These are phyloP conservation scores for Balansia obtecta DNA, from an alignment of 2,329 filamentous ascomycete species.

Conservation along the genomic window DNA sequence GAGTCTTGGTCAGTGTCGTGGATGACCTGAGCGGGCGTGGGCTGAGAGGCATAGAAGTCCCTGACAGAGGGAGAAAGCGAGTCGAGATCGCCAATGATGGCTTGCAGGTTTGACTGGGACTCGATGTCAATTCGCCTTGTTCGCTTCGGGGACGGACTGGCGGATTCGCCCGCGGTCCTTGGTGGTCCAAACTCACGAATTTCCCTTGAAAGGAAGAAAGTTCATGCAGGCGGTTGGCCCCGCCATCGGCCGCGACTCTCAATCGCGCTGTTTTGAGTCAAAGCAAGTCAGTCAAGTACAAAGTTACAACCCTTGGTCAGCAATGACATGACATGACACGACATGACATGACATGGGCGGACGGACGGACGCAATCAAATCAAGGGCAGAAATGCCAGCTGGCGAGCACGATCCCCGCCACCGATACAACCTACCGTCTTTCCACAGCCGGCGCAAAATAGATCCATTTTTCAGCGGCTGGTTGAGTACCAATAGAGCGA, in stretches of 20 bases:
- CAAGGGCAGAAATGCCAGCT: too few species aligned
- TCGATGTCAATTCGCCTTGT: background rate
- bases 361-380: too few species aligned
- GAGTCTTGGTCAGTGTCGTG: slow-evolving; percentile 70
- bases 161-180: background rate
- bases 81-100: slow-evolving; percentile 85
- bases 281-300: background rate
- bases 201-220: slow-evolving; percentile 29
- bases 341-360: too few species aligned
- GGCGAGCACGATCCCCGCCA: too few species aligned
- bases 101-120: slow-evolving; percentile 44
- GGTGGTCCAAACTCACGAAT: slow-evolving; percentile 22
- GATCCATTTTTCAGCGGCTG: slow-evolving; percentile 34
- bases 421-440: slow-evolving; percentile 27
- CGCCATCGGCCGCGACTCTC: slow-evolving; percentile 79
- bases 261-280: slow-evolving; percentile 39
- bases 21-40: slow-evolving; percentile 44
- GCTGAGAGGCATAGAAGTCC: slow-evolving; percentile 50
- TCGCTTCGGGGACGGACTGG: background rate
- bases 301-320: slow-evolving; percentile 1
- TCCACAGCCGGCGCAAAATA: slow-evolving; percentile 37
- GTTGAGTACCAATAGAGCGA: slow-evolving; percentile 38
- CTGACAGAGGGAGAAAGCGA: slow-evolving; percentile 54
- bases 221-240: slow-evolving; percentile 62
- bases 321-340: background rate